Conservation (phyloP, 805 yeast genomes). For the Metschnikowia kunwiensis region DNA sequence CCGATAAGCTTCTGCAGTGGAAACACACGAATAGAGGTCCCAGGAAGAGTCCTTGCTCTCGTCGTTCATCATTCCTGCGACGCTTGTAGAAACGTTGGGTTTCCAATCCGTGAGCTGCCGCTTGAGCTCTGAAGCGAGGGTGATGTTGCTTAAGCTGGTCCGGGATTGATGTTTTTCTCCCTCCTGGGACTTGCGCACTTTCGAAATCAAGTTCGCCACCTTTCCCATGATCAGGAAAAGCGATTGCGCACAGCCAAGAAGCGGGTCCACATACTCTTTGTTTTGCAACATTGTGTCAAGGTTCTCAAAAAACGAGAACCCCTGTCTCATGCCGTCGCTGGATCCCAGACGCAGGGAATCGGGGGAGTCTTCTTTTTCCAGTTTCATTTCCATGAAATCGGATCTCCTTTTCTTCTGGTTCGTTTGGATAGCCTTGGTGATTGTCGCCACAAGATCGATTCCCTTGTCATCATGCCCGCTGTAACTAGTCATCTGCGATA, state of each 20-base stretch:
- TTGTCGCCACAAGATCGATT: constrained; percentile 40
- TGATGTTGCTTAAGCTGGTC: constrained; percentile 46
- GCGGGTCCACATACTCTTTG: constrained; percentile 53
- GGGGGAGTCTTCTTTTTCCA: constrained; percentile 9
- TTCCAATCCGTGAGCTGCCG: constrained; percentile 55
- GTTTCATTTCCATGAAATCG: constrained; percentile 2
- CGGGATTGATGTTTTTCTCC: constrained; percentile 17
- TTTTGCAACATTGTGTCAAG: constrained; percentile 36
- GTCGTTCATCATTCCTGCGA: constrained; percentile 32
- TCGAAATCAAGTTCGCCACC: constrained; percentile 54
- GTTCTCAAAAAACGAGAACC: constrained; percentile 35
- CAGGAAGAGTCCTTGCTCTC: constrained; percentile 28
- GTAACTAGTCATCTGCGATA: constrained; percentile 62
- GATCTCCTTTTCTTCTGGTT: constrained; percentile 18
- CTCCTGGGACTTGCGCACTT: constrained; percentile 40
- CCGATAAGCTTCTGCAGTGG: constrained; percentile 70
- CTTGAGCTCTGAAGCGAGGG: constrained; percentile 54
- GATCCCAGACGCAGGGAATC: constrained; percentile 28
- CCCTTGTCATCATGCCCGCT: constrained; percentile 44
- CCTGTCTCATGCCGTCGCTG: constrained; percentile 6
- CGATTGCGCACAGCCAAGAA: constrained; percentile 64
- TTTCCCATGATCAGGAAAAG: constrained; percentile 62
- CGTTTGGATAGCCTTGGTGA: constrained; percentile 31
- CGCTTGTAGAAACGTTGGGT: constrained; percentile 42
- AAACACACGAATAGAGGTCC: constrained; percentile 58